Base-by-base conservation (phyloP, 106 monocot genomes). In the Phalaenopsis equestris region DNA sequence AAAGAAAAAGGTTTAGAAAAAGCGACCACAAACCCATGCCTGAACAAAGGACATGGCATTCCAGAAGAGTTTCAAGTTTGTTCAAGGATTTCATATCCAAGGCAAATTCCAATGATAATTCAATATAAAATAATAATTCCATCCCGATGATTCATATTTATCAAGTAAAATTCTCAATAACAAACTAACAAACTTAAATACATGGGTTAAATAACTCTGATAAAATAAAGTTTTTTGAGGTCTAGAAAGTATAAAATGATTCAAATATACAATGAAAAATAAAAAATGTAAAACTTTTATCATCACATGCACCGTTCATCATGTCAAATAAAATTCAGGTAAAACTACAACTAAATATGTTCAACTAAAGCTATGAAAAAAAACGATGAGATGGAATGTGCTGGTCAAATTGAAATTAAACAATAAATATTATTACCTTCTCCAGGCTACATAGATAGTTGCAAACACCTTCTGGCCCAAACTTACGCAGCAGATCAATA, bases 391-490 rank as follows among this genome's bases (percentile, higher is more conserved):
- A 61, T 70, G 15, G 39, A 39, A 36, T 70, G 14, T 39, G 12
- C 9, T 37, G 38, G 12, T 12, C 30, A 39, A 4, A 37, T 70
- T 14, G 70, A 38, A 39, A 39, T 38, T 37, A 41, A 65, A 43
- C 79, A 79, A 65, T 46, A 41, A 3, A 18, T 16, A 3, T 42
- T 73, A 48, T 12, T 87, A 98, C 97, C 94, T 98, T 94, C 42
- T 82, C 77, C 72, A 98, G 85, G 83, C 77, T 89, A 70, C 88
- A 92, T 57, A 98, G 92, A 84, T 88, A 73, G 46, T 91, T 81
- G 77, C 92, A 94, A 61, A 98, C 92, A 84, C 90, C 92, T 85
- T 23, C 74, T 73, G 97, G 97, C 41, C 97, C 97, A 84, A 86
- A 88, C 79, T 82, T 87, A 64, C 97, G 94, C 83, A 98, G 80